Percentiles rank a stretch among this genome's conserved stretches.
These are phyloP conservation scores for Alternaria solani DNA, from an alignment of 2,329 filamentous ascomycete genomes.

Conservation along the genomic window DNA sequence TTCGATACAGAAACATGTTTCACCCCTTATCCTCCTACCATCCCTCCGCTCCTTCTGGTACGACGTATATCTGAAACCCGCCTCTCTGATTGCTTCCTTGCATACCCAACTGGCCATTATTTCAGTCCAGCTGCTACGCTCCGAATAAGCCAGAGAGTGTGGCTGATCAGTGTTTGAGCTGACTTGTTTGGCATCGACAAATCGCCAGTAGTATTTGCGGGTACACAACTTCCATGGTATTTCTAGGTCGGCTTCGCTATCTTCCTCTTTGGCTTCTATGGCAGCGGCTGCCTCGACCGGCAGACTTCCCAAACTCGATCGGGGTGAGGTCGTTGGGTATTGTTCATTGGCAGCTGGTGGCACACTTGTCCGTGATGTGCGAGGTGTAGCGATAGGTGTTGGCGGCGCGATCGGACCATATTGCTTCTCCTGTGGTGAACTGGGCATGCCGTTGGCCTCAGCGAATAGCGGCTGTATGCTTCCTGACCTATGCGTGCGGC, in stretches of 20 bases:
- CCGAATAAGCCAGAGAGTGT: slow-evolving; percentile 36
- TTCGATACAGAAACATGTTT: slow-evolving; percentile 48
- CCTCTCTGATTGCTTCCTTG: slow-evolving; percentile 49
- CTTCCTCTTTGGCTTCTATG: slow-evolving; percentile 42
- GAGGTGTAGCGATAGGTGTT: slow-evolving; percentile 39
- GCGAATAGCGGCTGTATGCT: slow-evolving; percentile 41
- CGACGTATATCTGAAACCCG: slow-evolving; percentile 38
- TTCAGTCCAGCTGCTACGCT: slow-evolving; percentile 47
- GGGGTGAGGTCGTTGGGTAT: slow-evolving; percentile 33
- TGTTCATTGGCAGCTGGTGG: slow-evolving; percentile 18
- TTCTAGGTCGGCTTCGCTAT: slow-evolving; percentile 40
- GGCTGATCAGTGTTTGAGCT: slow-evolving; percentile 40
- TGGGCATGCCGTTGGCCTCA: slow-evolving; percentile 33
- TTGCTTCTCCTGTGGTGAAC: slow-evolving; percentile 28
- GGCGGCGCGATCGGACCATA: slow-evolving; percentile 33
- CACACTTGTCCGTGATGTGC: slow-evolving; percentile 27
- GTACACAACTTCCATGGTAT: slow-evolving; percentile 50
- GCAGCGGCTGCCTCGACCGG: slow-evolving; percentile 44
- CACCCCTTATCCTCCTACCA: slow-evolving; percentile 43
- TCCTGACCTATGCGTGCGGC: slow-evolving; percentile 24
- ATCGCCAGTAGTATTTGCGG: slow-evolving; percentile 46
- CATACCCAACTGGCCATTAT: slow-evolving; percentile 51
- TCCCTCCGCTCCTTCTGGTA: slow-evolving; percentile 46
- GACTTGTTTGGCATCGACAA: slow-evolving; percentile 43
- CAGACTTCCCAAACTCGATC: slow-evolving; percentile 35